Conservation (phyloP, 352 stramenopile species). For the Phytophthora agathidicida region DNA sequence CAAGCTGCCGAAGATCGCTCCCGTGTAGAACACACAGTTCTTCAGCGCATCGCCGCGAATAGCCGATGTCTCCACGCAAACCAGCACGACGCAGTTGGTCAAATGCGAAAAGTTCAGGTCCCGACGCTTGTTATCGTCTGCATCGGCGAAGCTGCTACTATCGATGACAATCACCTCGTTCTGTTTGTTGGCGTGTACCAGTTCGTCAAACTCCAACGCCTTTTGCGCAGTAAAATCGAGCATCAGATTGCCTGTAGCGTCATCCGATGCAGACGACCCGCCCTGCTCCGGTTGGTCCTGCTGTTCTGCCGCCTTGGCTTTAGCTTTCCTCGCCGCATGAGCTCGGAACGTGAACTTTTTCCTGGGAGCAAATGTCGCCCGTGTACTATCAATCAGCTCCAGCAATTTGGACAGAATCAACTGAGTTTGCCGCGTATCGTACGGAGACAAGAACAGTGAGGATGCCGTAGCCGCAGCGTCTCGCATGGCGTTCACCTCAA, state of each 20-base stretch:
- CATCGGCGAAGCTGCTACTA: constrained; percentile 47
- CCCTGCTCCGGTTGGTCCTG: constrained; percentile 28
- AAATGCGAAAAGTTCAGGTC: constrained; percentile 80
- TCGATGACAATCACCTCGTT: constrained; percentile 79
- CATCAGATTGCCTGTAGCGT: constrained; percentile 10
- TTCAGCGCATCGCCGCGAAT: constrained; percentile 73
- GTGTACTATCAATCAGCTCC: constrained; percentile 71
- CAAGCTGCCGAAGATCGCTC: constrained; percentile 82
- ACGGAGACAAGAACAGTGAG: constrained; percentile 84
- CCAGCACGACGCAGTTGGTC: constrained; percentile 72
- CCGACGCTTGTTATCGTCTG: constrained; percentile 38
- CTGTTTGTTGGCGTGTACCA: constrained; percentile 60
- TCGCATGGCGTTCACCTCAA: constrained; percentile 57
- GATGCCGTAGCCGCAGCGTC: constrained; percentile 65
- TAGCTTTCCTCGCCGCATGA: constrained; percentile 32
- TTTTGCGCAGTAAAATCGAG: not conserved
- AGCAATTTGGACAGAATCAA: constrained; percentile 64
- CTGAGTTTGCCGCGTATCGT: constrained; percentile 86
- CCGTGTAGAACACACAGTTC: constrained; percentile 76
- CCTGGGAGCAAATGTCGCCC: constrained; percentile 68
- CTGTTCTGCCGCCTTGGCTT: constrained; percentile 17
- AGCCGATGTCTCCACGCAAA: constrained; percentile 73
- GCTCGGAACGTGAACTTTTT: constrained; percentile 88
- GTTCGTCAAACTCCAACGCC: constrained; percentile 48
- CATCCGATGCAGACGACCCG: not conserved